A percentile compares a stretch with the other conserved stretches of the same genome.
Conservation (phyloP, 148 eudicot species). For the Talinum fruticosum region DNA sequence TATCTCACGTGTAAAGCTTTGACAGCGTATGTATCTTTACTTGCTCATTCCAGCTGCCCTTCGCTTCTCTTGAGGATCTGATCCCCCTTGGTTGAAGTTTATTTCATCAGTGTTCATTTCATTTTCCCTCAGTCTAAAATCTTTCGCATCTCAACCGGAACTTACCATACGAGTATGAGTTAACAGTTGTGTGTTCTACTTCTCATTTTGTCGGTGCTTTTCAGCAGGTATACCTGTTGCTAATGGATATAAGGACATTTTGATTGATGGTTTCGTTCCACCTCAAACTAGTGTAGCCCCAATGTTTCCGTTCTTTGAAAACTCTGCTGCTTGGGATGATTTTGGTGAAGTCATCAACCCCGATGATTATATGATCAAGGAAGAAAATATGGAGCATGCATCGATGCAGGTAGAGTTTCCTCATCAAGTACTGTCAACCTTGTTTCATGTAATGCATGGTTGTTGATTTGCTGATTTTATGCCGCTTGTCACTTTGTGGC, state of each 20-base stretch:
- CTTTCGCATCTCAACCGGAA: background rate
- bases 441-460: background rate
- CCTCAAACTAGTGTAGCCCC: slow-evolving; percentile 80
- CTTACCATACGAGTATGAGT: background rate
- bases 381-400: slow-evolving; percentile 76
- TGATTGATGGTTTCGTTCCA: slow-evolving; percentile 86
- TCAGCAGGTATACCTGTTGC: slow-evolving; percentile 44
- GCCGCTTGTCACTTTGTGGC: too few species aligned
- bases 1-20: background rate
- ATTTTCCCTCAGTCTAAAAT: background rate
- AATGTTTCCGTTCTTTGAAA: slow-evolving; percentile 83
- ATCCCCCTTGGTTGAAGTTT: background rate
- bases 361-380: slow-evolving; percentile 84
- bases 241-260: slow-evolving; percentile 63
- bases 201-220: slow-evolving; percentile 16
- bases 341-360: slow-evolving; percentile 96
- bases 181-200: background rate
- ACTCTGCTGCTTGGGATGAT: slow-evolving; percentile 83
- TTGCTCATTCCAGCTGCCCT: background rate
- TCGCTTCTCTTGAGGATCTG: background rate
- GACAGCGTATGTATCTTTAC: background rate
- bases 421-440: background rate
- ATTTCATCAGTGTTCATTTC: background rate
- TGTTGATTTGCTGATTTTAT: background rate
- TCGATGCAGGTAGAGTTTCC: slow-evolving; percentile 47